Conservation (phyloP, 169 alveolate species). For the Pseudocohnilembus persalinus region DNA sequence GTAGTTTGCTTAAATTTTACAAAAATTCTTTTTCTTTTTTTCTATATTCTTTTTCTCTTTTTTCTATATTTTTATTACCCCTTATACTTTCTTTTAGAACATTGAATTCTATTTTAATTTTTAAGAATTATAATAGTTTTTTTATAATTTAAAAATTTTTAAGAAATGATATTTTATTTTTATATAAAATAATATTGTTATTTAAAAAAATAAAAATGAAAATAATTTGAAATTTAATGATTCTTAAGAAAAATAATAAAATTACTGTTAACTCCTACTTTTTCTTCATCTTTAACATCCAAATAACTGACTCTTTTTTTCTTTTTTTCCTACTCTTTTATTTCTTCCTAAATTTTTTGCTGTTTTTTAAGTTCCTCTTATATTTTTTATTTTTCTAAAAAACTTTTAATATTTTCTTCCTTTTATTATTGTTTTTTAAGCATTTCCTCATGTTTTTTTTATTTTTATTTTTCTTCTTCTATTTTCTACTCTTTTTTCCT, state of each 20-base stretch:
- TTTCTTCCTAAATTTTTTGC: neutral
- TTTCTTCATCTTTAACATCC: neutral
- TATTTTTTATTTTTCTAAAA: too few species aligned
- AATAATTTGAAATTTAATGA: too few species aligned
- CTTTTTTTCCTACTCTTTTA: neutral
- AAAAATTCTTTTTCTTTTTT: neutral
- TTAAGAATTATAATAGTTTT: too few species aligned
- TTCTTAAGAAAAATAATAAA: too few species aligned
- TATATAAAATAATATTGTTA: too few species aligned
- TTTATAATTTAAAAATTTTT: too few species aligned
- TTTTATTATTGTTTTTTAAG: too few species aligned
- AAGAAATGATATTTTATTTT: neutral
- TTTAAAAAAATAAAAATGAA: too few species aligned
- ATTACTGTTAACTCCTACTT: neutral
- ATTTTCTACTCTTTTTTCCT: neutral
- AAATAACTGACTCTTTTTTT: too few species aligned
- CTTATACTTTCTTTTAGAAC: neutral
- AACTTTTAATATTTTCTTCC: too few species aligned
- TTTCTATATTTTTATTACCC: neutral
- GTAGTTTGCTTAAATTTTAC: neutral
- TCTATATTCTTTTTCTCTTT: neutral
- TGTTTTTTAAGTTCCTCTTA: neutral
- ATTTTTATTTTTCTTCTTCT: neutral
- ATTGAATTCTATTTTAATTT: neutral
- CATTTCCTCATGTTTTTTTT: neutral